These are phyloP conservation scores for Botrytis medusae DNA, from an alignment of 2,329 filamentous ascomycete species.

Conservation along the genomic window DNA sequence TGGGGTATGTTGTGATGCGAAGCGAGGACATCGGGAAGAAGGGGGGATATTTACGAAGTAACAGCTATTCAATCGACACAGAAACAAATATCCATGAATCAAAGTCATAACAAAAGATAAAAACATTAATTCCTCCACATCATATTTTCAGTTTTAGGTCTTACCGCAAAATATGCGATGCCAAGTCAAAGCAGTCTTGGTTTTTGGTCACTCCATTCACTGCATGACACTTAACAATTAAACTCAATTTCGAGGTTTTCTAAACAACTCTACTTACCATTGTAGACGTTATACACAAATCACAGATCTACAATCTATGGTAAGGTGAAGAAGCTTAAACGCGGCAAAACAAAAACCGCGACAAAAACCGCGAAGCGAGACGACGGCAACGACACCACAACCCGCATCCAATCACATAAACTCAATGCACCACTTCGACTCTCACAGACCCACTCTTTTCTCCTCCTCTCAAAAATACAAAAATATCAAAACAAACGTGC, in stretches of 20 bases:
- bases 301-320: not conserved
- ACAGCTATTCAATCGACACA: not conserved
- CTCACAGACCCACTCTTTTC: constrained; percentile 40
- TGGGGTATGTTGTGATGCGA: not conserved
- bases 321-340: not conserved
- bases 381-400: not conserved
- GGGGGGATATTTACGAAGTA: not conserved
- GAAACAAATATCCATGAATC: not conserved
- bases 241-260: not conserved
- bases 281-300: rapidly evolving
- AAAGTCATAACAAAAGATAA: not conserved
- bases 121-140: too few relatives aligned
- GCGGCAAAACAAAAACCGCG: not conserved
- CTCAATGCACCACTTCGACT: constrained; percentile 36
- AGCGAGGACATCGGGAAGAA: not conserved
- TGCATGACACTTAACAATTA: not conserved
- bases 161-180: not conserved
- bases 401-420: constrained; percentile 24
- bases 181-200: not conserved
- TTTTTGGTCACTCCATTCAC: not conserved
- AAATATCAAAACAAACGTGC: not conserved
- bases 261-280: too few relatives aligned
- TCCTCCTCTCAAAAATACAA: constrained; percentile 16
- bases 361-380: not conserved
- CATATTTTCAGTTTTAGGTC: not conserved